These are phyloP conservation scores for Apiospora sp. DNA, from an alignment of 2,329 filamentous ascomycete species.

Conservation along the genomic window DNA sequence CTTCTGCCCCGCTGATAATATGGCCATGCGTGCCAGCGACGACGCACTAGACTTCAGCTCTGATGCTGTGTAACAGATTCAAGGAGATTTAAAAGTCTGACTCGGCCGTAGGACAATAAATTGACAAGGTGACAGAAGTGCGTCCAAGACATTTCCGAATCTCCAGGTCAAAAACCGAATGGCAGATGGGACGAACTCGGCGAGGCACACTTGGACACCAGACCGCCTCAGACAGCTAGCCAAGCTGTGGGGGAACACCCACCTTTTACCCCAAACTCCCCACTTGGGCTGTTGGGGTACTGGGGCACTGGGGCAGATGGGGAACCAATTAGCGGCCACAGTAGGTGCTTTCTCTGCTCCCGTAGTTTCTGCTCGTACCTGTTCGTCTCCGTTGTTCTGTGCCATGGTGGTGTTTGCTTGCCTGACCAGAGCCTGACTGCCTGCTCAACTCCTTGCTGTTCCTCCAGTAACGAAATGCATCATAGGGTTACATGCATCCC, in stretches of 20 bases:
- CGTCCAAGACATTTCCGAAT: background rate
- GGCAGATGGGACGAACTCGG: background rate
- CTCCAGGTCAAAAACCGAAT: background rate
- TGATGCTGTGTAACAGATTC: background rate
- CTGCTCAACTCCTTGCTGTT: background rate
- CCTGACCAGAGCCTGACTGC: background rate
- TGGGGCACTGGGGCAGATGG: background rate
- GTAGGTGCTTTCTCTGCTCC: background rate
- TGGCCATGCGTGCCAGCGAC: background rate
- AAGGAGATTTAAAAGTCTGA: background rate
- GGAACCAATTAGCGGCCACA: background rate
- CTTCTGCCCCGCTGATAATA: background rate
- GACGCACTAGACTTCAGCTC: background rate
- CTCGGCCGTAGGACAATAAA: background rate
- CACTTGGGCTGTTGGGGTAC: background rate
- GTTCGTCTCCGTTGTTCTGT: background rate
- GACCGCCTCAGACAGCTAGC: background rate
- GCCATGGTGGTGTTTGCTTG: background rate
- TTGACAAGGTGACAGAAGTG: background rate
- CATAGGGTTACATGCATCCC: constrained; percentile 1
- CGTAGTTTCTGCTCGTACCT: background rate
- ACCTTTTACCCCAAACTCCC: background rate
- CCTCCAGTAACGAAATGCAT: background rate
- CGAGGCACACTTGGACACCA: background rate
- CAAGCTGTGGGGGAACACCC: background rate